Percentiles rank a stretch among this genome's conserved stretches.
Conservation (phyloP, 176 grass and related monocot species). For the Aegilops umbellulata region DNA sequence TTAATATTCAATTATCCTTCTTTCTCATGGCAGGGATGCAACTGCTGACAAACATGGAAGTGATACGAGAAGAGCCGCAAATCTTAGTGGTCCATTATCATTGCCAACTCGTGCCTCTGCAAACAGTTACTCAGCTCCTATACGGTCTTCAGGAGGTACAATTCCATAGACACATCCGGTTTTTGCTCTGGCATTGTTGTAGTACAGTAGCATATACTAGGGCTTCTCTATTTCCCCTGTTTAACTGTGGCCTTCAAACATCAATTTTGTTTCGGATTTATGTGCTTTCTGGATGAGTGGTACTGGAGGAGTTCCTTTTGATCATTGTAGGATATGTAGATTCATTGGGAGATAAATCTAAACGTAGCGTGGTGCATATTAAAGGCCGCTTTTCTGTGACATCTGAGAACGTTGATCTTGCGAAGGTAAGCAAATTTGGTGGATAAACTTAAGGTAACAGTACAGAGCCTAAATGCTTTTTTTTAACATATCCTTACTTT, state of each 20-base stretch:
- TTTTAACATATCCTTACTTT: background rate
- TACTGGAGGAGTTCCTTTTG: constrained; percentile 25
- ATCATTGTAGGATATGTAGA: constrained; percentile 83
- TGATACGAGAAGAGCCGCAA: constrained; percentile 65
- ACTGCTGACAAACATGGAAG: constrained; percentile 61
- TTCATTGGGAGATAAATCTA: constrained; percentile 82
- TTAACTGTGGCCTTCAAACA: background rate
- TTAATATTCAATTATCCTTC: background rate
- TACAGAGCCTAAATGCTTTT: background rate
- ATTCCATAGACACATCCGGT: background rate
- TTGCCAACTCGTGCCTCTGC: constrained; percentile 97
- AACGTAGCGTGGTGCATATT: constrained; percentile 90
- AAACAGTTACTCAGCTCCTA: constrained; percentile 97
- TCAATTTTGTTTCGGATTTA: background rate
- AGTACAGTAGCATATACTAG: background rate
- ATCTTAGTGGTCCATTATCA: constrained; percentile 92
- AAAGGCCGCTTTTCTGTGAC: constrained; percentile 99
- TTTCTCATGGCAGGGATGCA: constrained; percentile 56
- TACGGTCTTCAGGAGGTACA: constrained; percentile 88
- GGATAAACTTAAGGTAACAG: constrained; percentile 17
- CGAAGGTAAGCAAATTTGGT: constrained; percentile 55
- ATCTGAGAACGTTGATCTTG: constrained; percentile 99
- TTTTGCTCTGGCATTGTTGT: constrained; percentile 16
- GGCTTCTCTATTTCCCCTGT: background rate
- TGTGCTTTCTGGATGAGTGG: constrained; percentile 18